These are phyloP conservation scores for Aspergillus caelatus DNA, from an alignment of 2,329 filamentous ascomycete species.

Conservation along the genomic window DNA sequence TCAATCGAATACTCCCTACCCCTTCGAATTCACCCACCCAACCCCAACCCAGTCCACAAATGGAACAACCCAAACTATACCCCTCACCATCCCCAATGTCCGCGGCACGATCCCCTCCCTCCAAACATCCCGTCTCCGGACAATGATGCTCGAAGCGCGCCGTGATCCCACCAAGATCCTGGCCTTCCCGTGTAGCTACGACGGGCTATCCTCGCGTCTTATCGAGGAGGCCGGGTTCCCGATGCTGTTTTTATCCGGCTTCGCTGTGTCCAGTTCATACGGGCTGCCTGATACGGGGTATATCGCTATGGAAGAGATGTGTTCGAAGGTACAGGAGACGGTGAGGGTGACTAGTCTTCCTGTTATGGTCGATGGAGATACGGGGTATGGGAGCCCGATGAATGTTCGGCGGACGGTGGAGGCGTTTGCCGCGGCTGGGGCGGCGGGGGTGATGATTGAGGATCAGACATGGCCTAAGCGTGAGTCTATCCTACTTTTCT, in stretches of 20 bases:
- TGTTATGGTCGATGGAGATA: conserved; percentile 53
- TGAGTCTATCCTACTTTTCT: conserved; percentile 24
- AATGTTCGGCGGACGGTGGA: conserved; percentile 52
- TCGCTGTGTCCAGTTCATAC: conserved; percentile 44
- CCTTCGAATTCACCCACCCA: conserved; percentile 15
- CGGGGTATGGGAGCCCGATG: conserved; percentile 53
- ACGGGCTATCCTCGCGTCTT: conserved; percentile 48
- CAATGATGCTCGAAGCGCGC: conserved; percentile 39
- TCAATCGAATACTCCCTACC: conserved; percentile 8
- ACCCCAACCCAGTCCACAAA: not conserved
- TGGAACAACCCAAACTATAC: not conserved
- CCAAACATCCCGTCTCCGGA: conserved; percentile 39
- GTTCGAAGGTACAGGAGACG: conserved; percentile 49
- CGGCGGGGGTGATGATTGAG: conserved; percentile 48
- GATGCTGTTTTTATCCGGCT: conserved; percentile 49
- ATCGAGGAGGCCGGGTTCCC: conserved; percentile 52
- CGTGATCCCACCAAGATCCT: conserved; percentile 48
- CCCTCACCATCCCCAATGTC: conserved; percentile 27
- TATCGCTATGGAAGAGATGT: conserved; percentile 53
- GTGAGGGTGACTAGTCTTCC: conserved; percentile 43
- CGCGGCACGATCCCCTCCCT: conserved; percentile 43
- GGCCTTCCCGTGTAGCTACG: conserved; percentile 49
- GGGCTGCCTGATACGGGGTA: conserved; percentile 54
- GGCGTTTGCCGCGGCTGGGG: conserved; percentile 44
- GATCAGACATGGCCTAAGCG: conserved; percentile 55